Conservation (phyloP, 108 stramenopile species). For the Cyclostephanos tholiformis region DNA sequence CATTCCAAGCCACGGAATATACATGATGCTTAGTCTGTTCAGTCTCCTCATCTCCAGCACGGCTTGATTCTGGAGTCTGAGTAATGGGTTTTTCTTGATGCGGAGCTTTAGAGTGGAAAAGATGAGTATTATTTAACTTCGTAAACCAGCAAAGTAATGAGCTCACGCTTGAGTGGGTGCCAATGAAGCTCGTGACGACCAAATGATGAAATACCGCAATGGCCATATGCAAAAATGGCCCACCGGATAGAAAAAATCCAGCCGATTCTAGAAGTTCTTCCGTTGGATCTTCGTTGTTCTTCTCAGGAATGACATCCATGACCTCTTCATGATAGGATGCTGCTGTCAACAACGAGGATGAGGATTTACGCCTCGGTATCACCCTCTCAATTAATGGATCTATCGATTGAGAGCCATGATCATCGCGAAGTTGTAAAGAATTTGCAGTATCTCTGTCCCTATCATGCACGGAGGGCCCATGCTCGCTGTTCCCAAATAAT, state of each 20-base stretch:
- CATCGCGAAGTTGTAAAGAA: constrained; percentile 4
- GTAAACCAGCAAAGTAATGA: constrained; percentile 2
- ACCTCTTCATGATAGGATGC: background rate
- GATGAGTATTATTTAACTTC: background rate
- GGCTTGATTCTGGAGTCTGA: background rate
- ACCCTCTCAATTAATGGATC: background rate
- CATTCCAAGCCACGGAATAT: constrained; percentile 48
- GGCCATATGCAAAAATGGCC: constrained; percentile 40
- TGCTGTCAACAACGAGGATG: constrained; percentile 17
- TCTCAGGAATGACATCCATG: background rate
- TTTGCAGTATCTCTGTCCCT: constrained; percentile 1
- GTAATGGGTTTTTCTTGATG: background rate
- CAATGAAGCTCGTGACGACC: constrained; percentile 20
- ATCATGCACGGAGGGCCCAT: background rate
- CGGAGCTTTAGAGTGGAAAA: background rate
- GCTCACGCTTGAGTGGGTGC: constrained; percentile 10
- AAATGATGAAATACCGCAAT: constrained; percentile 44
- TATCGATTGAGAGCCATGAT: background rate
- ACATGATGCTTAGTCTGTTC: constrained; percentile 5
- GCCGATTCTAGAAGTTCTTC: constrained; percentile 73
- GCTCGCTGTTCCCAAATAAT: background rate
- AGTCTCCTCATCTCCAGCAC: background rate
- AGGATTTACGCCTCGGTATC: constrained; percentile 26
- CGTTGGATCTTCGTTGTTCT: constrained; percentile 35
- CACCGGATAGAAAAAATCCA: constrained; percentile 52